Evolutionary conservation across 768 basidiomycete genomes (phyloP), one percentile per base, ranked within the genome.

Genomic region (Kwoniella pini): DNA sequence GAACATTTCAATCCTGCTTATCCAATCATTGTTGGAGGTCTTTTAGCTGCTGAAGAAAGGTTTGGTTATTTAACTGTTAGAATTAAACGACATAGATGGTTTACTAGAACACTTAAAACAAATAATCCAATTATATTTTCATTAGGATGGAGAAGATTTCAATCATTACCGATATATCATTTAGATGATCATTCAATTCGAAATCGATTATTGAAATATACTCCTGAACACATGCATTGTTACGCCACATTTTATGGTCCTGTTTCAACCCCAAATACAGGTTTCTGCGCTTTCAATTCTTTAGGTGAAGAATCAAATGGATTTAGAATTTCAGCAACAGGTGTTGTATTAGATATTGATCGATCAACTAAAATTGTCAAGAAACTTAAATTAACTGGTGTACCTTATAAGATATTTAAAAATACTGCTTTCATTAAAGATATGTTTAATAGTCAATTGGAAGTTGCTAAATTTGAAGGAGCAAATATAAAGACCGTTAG

Each of bases 141-240:
- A 0, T 81, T 98, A n/a, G 96, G 96, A 17, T 99, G 96, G 96
- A 82, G 96, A 49, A 84, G 96, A 33, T 99, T 98, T 82, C 96
- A 99, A 78, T 88, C 85, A 0, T 82, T 95, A 4, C 96, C 96
- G 1, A 88, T 97, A 65, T 99, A 97, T 80, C 92, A 92, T 19
- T 82, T 99, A 21, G 96, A 99, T 76, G 96, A 99, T 79, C 94
- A 96, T 75, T 91, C 89, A 10, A 95, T 97, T 68, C 89, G 96
- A 17, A 96, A 97, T 87, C 91, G 96, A 33, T 90, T 98, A 88
- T 88, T 99, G 81, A 99, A 99, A 80, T 99, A 99, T 77, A 97
- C 96, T 0, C 96, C 96, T 0, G 96, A 99, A 80, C 96, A 99
- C 74, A 97, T 95, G 96, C 96, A 99, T 76, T 99, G 96, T 73